Evolutionary conservation across 345 rosid genomes (phyloP), one percentile per base, ranked within the genome.

Genomic region (Bretschneidera sinensis): DNA sequence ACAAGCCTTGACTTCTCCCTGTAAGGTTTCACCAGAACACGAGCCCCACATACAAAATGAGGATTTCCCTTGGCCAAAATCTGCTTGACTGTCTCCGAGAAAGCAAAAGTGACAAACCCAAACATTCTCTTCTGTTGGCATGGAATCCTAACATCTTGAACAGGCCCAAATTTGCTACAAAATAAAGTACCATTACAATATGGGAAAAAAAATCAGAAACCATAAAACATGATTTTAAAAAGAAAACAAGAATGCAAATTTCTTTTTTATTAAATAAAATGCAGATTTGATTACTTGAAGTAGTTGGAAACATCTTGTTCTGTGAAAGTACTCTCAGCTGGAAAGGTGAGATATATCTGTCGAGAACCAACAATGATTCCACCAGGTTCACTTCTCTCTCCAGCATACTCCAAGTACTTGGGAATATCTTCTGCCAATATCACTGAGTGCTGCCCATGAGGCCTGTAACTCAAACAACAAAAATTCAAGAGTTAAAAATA

Each of bases 11-110:
- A 82, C 72, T 86, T 95, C 65, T 95, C 99, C 73, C 89, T 71
- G 64, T 95, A 95, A 24, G 96, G 99, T 70, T 91, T 95, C 77
- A 95, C 99, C 13, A 95, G 86, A 54, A 95, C 99, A 34, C 99
- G 95, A 34, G 99, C 85, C n/a, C 81, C 86, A 1, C 95, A 91
- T 0, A 95, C 86, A 47, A 79, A 88, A 82, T 95, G 99, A 54
- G 99, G 99, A 74, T 88, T 95, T 39, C 95, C 95, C 73, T 91
- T 85, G 11, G 85, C 81, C 64, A 91, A 77, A 71, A 88, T 78
- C 68, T 65, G 78, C 74, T 79, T 88, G 39, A 85, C 97, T 0
- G 91, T 88, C 69, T 88, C 94, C 1, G 85, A 49, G 21, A 61
- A 81, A 57, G 69, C 77, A 62, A 95, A 95, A 5, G 97, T 86